These are phyloP conservation scores for Oryza glaberrima DNA, from an alignment of 176 grass and related monocot species.

Conservation along the genomic window DNA sequence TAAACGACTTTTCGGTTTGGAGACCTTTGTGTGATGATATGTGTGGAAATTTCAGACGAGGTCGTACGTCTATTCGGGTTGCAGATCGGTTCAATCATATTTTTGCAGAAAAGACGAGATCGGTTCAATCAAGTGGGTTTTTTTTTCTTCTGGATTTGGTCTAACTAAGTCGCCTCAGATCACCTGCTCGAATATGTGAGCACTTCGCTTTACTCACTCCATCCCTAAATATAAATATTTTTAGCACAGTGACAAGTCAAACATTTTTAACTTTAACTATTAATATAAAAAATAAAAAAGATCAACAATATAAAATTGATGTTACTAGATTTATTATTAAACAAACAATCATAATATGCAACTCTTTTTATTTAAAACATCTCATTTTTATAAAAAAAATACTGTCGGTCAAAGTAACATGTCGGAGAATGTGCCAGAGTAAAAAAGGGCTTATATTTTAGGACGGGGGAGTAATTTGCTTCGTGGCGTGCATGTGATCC, in stretches of 20 bases:
- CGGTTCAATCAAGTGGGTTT: neutral
- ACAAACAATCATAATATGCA: too few relatives aligned
- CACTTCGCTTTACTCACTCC: neutral
- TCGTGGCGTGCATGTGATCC: neutral
- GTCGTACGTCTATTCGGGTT: neutral
- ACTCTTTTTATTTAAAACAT: too few relatives aligned
- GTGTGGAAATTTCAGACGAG: constrained; percentile 28
- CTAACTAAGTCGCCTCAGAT: neutral
- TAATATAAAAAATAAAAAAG: too few relatives aligned
- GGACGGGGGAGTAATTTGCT: neutral
- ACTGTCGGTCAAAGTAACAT: too few relatives aligned
- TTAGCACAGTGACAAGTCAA: too few relatives aligned
- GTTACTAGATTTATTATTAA: too few relatives aligned
- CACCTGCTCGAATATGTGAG: constrained; percentile 32
- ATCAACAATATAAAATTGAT: too few relatives aligned
- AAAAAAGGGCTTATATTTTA: too few relatives aligned
- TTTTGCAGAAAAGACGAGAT: neutral
- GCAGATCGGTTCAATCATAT: neutral
- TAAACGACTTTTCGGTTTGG: constrained; percentile 9
- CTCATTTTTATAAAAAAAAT: too few relatives aligned
- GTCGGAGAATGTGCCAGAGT: too few relatives aligned
- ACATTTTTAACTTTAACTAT: too few relatives aligned
- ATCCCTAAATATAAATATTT: too few relatives aligned
- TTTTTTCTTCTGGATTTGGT: constrained; percentile 39
- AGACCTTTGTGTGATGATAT: neutral